Base-by-base conservation (phyloP, 2,329 filamentous ascomycete species). In the Mycosphaerella sp. region DNA sequence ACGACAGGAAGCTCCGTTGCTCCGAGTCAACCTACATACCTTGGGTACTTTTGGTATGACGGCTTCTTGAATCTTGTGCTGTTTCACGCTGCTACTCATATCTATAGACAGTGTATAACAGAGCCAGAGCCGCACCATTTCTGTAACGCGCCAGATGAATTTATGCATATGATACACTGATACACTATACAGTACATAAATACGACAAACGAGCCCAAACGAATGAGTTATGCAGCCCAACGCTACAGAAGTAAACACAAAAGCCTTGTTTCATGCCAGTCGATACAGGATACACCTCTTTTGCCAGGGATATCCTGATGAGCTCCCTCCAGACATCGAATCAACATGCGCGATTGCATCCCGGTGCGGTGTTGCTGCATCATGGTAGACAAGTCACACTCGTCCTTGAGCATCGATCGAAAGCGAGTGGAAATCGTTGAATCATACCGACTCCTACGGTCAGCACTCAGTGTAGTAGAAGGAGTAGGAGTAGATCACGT, bases 351-450 rank as follows among this genome's bases (percentile, higher is more conserved):
- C 9, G 21, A 27, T 39, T 21, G 12, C 5, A 34, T 17, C 37
- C 28, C 27, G 14, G 45, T 49, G 50, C 50, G 30, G 44, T 52
- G 44, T 43, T 14, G 25, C 39, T 48, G 40, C 44, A 44, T 44
- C 50, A 36, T 52, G 50, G 44, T 30, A 44, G 21, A 45, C 39
- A n/a, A n/a, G n/a, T n/a, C n/a, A n/a, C n/a, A n/a, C n/a, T n/a
- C n/a, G n/a, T n/a, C n/a, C n/a, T n/a, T n/a, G n/a, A n/a, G n/a
- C n/a, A n/a, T 36, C 50, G 50, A 53, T 53, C 50, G 50, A 27
- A 17, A 49, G 32, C 17, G 41, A 43, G 41, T 25, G 27, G 39
- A 32, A 44, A 41, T 42, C 36, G 30, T 45, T 44, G 43, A 46
- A 35, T 21, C 4, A 21, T 43, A 42, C 49, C 17, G 27, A 34